phyloP scores from a whole-genome alignment of 1,284 basidiomycete species.

The Heliocybe sulcata region DNA sequence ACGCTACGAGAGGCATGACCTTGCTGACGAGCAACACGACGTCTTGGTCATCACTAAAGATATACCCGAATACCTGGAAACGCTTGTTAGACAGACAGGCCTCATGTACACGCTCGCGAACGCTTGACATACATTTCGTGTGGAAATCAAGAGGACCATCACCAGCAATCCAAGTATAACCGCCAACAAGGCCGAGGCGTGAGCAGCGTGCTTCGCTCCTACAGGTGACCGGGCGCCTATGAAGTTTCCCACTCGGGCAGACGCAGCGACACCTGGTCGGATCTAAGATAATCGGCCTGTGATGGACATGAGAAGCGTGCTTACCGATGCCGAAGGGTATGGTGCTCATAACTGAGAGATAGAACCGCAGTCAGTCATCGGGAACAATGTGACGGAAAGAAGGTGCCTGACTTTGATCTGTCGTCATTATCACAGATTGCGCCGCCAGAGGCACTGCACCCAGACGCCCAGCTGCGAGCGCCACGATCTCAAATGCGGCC shows the following conservation, averaged over 20 bases:
- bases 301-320: slow-evolving; percentile 3
- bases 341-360: slow-evolving; percentile 47
- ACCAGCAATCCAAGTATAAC: slow-evolving; percentile 50
- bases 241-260: slow-evolving; percentile 66
- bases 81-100: not conserved
- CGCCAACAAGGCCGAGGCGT: slow-evolving; percentile 57
- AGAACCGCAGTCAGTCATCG: not conserved
- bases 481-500: slow-evolving; percentile 77
- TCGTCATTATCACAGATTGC: slow-evolving; percentile 79
- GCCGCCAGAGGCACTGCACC: slow-evolving; percentile 63
- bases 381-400: not conserved
- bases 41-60: slow-evolving; percentile 61
- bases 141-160: slow-evolving; percentile 51
- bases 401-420: slow-evolving; percentile 57
- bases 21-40: slow-evolving; percentile 57
- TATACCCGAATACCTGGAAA: slow-evolving; percentile 49
- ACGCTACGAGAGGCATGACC: slow-evolving; percentile 75
- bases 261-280: slow-evolving; percentile 51
- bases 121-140: slow-evolving; percentile 39
- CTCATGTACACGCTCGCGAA: not conserved
- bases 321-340: slow-evolving; percentile 60
- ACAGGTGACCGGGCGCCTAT: slow-evolving; percentile 51
- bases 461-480: slow-evolving; percentile 64
- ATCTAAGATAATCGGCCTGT: not conserved
- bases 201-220: slow-evolving; percentile 53